Evolutionary conservation across 2,329 filamentous ascomycete genomes (phyloP).

Genomic region (Paecilomyces sp.): DNA sequence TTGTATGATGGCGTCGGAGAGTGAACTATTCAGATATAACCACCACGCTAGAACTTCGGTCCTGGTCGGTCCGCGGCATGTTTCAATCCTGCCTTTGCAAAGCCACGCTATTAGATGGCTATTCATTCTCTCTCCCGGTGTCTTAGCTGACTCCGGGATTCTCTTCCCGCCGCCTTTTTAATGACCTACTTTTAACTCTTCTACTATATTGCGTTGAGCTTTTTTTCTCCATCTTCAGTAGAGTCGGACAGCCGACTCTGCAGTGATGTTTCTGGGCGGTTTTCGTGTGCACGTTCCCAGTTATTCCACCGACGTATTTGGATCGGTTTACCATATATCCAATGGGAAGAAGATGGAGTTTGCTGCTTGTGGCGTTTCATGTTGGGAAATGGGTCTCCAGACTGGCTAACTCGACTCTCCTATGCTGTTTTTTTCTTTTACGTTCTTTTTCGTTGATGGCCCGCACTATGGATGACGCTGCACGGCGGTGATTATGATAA

Average conservation of each 20-base stretch:
- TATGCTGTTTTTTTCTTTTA: background rate
- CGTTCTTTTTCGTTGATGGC: background rate
- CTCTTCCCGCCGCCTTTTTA: background rate
- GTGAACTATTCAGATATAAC: background rate
- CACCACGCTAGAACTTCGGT: background rate
- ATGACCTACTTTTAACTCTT: background rate
- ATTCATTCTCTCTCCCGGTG: background rate
- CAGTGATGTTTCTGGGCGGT: conserved; percentile 6
- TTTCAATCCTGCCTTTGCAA: background rate
- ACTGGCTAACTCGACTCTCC: background rate
- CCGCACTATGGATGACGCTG: background rate
- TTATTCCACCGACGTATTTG: background rate
- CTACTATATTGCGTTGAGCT: background rate
- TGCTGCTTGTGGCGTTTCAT: background rate
- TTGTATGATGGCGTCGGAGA: background rate
- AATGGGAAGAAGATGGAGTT: conserved; percentile 15
- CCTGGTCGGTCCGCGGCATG: background rate
- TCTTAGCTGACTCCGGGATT: background rate
- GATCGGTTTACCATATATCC: conserved; percentile 16
- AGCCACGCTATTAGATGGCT: background rate
- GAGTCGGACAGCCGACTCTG: conserved; percentile 1
- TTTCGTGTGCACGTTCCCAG: conserved; percentile 3
- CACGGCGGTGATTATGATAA: background rate
- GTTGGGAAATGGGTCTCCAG: background rate
- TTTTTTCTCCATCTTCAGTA: background rate